A percentile compares a stretch with the other conserved stretches of the same genome.
phyloP scores from a whole-genome alignment of 2,329 filamentous ascomycete species.

The Talaromyces sp. region DNA sequence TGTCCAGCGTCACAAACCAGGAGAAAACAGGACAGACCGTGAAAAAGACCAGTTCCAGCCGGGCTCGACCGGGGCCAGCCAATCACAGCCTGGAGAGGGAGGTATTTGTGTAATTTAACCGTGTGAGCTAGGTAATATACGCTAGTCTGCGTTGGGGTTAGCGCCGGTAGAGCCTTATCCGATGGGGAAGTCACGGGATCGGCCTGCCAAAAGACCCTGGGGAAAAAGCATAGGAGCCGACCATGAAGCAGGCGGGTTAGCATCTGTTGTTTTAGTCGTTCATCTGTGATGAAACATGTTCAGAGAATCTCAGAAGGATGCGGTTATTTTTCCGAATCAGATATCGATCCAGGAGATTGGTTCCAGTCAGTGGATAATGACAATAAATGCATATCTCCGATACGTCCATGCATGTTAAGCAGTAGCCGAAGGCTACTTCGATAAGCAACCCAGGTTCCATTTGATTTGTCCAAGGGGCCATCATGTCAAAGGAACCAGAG shows the following conservation, averaged over 20 bases:
- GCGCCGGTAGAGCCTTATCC: constrained; percentile 17
- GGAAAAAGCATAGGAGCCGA: constrained; percentile 5
- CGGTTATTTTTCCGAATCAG: not conserved
- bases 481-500: not conserved
- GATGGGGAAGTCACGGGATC: constrained; percentile 19
- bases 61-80: not conserved
- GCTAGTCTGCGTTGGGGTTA: constrained; percentile 10
- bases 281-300: not conserved
- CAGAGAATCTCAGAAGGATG: not conserved
- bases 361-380: not conserved
- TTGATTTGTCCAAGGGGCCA: not conserved
- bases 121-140: not conserved
- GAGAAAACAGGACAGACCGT: not conserved
- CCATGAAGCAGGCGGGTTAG: not conserved
- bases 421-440: not conserved
- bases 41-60: not conserved
- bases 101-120: not conserved
- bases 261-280: constrained; percentile 5
- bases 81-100: not conserved
- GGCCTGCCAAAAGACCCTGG: not conserved
- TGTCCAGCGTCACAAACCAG: not conserved
- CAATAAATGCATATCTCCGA: not conserved
- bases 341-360: not conserved
- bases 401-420: constrained; percentile 1
- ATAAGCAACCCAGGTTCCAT: not conserved